Evolutionary conservation across 805 yeast species (phyloP).

Genomic region (Torulaspora quercuum): DNA sequence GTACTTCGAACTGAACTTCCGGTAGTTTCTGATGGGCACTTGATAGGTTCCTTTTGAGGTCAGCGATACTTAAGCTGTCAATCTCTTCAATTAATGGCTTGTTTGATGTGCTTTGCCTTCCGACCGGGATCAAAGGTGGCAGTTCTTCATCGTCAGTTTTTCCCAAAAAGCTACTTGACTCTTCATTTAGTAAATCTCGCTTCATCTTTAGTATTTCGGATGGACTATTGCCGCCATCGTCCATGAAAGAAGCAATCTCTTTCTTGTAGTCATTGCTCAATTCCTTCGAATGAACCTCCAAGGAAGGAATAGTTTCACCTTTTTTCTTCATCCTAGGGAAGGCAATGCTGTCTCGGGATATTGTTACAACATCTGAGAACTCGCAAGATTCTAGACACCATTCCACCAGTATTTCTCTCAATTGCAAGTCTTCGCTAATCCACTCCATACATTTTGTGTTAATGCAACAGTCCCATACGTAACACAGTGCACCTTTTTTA

Average conservation of each 20-base stretch:
- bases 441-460: conserved; percentile 60
- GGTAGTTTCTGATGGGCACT: conserved; percentile 11
- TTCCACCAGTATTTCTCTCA: conserved; percentile 65
- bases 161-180: conserved; percentile 18
- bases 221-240: conserved; percentile 41
- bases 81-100: conserved; percentile 58
- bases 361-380: conserved; percentile 43
- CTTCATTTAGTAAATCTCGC: conserved; percentile 27
- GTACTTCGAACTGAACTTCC: conserved; percentile 28
- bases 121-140: conserved; percentile 29
- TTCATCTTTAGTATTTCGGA: conserved; percentile 44
- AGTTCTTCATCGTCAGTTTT: conserved; percentile 26
- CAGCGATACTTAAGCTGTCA: conserved; percentile 28
- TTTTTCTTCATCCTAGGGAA: conserved; percentile 72
- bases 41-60: conserved; percentile 3
- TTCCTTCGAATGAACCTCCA: conserved; percentile 46
- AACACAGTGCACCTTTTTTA: conserved; percentile 62
- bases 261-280: conserved; percentile 40
- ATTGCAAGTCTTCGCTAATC: conserved; percentile 54
- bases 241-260: conserved; percentile 31
- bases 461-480: conserved; percentile 77
- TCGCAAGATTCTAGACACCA: conserved; percentile 85
- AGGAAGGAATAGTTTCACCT: conserved; percentile 49
- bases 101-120: not conserved
- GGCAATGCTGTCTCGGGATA: conserved; percentile 58